These are phyloP conservation scores for Acorus gramineus DNA, from an alignment of 106 monocot species.

Conservation along the genomic window DNA sequence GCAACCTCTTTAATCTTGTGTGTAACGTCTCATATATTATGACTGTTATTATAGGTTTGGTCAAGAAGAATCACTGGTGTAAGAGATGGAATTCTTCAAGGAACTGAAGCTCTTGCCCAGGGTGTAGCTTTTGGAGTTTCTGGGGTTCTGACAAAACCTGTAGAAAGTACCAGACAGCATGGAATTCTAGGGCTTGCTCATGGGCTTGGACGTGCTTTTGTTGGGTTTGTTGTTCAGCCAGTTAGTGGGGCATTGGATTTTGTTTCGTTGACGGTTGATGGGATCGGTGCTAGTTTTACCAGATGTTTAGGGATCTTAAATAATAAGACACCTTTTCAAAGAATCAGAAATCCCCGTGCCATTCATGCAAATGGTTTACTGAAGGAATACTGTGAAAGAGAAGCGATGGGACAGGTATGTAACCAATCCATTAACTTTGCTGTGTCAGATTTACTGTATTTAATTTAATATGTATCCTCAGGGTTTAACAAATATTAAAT, in stretches of 20 bases:
- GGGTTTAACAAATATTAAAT: too few species aligned
- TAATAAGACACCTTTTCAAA: constrained; percentile 50
- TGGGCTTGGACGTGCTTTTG: constrained; percentile 77
- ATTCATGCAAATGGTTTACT: constrained; percentile 74
- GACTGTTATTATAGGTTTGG: constrained; percentile 40
- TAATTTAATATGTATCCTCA: too few species aligned
- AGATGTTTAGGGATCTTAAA: constrained; percentile 78
- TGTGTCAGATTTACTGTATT: too few species aligned
- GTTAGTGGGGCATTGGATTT: constrained; percentile 94
- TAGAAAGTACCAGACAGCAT: constrained; percentile 79
- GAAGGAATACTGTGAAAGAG: constrained; percentile 58
- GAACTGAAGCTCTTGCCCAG: constrained; percentile 96
- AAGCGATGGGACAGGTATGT: constrained; percentile 83
- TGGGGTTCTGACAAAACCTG: constrained; percentile 80
- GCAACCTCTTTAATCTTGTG: too few species aligned
- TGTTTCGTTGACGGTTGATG: constrained; percentile 91
- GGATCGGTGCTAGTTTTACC: constrained; percentile 75
- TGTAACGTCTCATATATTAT: not conserved
- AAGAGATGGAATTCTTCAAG: constrained; percentile 94
- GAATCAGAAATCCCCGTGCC: constrained; percentile 86
- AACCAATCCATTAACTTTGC: too few species aligned
- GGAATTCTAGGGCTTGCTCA: constrained; percentile 81
- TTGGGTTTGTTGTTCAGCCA: constrained; percentile 94
- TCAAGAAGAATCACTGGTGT: constrained; percentile 95
- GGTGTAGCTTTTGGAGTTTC: constrained; percentile 97